Percentiles rank a stretch among this genome's conserved stretches.
phyloP scores from a whole-genome alignment of 2,329 filamentous ascomycete genomes.

The Penicillium expansum region DNA sequence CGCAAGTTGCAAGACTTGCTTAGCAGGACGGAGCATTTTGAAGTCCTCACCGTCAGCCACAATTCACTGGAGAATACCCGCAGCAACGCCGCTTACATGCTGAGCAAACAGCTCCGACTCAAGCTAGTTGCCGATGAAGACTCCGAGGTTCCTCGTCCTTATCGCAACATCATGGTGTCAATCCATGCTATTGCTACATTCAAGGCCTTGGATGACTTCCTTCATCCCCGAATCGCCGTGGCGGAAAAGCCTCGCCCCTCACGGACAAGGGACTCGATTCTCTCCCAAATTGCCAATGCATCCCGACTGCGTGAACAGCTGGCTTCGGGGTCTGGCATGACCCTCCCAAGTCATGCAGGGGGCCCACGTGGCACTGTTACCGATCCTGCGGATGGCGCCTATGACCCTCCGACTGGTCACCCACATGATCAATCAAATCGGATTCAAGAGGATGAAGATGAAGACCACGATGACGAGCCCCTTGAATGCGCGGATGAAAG shows the following conservation, averaged over 20 bases:
- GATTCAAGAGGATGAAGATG: conserved; percentile 56
- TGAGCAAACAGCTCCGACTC: conserved; percentile 90
- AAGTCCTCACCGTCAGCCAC: conserved; percentile 92
- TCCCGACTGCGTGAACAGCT: conserved; percentile 58
- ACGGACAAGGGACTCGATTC: conserved; percentile 61
- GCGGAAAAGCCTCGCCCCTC: conserved; percentile 68
- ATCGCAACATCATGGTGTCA: conserved; percentile 94
- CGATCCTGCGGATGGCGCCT: conserved; percentile 43
- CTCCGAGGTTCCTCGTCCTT: conserved; percentile 81
- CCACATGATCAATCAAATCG: conserved; percentile 61
- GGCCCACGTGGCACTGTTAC: conserved; percentile 31
- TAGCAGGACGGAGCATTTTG: conserved; percentile 95
- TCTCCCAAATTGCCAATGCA: conserved; percentile 70
- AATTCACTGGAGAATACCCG: conserved; percentile 87
- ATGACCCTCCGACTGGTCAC: conserved; percentile 43
- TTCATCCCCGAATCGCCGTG: conserved; percentile 81
- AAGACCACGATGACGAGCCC: conserved; percentile 61
- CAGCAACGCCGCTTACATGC: conserved; percentile 89
- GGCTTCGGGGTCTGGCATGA: conserved; percentile 23
- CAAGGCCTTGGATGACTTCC: conserved; percentile 92
- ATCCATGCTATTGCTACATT: conserved; percentile 98
- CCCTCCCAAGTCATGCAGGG: conserved; percentile 14
- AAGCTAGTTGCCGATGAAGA: conserved; percentile 82
- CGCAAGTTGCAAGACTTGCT: conserved; percentile 94
- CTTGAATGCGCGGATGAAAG: conserved; percentile 93